phyloP scores from a whole-genome alignment of 1,284 basidiomycete genomes.

The Apiotrichum mycotoxinovorans region DNA sequence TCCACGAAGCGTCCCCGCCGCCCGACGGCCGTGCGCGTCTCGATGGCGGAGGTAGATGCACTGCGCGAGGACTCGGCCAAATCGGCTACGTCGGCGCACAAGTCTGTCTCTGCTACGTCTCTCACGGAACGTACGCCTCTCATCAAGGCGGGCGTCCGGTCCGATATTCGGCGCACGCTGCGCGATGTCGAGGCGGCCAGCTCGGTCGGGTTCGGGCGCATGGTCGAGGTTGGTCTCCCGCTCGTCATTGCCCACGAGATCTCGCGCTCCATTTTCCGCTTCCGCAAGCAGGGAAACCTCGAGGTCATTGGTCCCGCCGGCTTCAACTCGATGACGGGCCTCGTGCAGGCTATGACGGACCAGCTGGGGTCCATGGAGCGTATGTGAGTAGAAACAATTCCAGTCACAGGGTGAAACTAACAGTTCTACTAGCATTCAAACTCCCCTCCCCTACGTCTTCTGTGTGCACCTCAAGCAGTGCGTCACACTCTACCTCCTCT shows the following conservation, averaged over 20 bases:
- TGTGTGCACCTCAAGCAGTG: conserved; percentile 90
- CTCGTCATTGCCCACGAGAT: conserved; percentile 65
- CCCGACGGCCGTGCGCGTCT: conserved; percentile 40
- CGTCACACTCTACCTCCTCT: conserved; percentile 80
- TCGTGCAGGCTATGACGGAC: conserved; percentile 72
- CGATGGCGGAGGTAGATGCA: background rate
- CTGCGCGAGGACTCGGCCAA: background rate
- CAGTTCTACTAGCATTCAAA: conserved; percentile 28
- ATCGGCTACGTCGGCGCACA: background rate
- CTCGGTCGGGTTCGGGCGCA: conserved; percentile 26
- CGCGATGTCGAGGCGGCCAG: conserved; percentile 16
- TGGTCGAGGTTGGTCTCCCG: conserved; percentile 37
- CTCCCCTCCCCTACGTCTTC: conserved; percentile 47
- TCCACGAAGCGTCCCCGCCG: conserved; percentile 24
- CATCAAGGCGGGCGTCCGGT: conserved; percentile 44
- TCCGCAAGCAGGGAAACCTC: conserved; percentile 69
- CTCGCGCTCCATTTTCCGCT: conserved; percentile 63
- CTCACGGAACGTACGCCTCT: conserved; percentile 40
- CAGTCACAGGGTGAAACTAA: background rate
- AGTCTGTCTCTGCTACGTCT: background rate
- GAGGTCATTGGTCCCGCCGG: conserved; percentile 84
- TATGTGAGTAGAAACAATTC: conserved; percentile 48
- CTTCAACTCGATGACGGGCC: conserved; percentile 65
- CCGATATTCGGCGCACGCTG: conserved; percentile 31
- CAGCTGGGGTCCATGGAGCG: conserved; percentile 81